Evolutionary conservation across 306 rosid species (phyloP).

Genomic region (Fragaria vesca): DNA sequence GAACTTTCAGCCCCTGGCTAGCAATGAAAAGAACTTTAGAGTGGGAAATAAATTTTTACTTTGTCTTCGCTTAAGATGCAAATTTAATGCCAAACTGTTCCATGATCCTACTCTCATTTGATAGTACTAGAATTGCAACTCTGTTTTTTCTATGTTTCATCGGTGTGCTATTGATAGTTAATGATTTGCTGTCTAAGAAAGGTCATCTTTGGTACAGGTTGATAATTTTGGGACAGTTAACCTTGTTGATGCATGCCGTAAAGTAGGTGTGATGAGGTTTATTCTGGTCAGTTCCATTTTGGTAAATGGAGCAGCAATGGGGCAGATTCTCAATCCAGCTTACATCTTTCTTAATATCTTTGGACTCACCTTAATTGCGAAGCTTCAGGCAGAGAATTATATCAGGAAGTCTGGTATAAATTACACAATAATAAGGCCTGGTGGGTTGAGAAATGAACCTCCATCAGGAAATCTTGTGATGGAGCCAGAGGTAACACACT

Average conservation of each 20-base stretch:
- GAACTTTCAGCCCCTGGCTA: not conserved
- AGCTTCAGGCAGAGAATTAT: slow-evolving; percentile 81
- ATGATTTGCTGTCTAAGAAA: slow-evolving; percentile 2
- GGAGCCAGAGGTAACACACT: slow-evolving; percentile 79
- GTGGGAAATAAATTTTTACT: not conserved
- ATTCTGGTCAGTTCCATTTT: slow-evolving; percentile 89
- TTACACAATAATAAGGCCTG: slow-evolving; percentile 95
- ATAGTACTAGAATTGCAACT: not conserved
- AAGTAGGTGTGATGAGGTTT: slow-evolving; percentile 69
- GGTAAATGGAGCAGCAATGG: slow-evolving; percentile 97
- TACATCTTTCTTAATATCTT: slow-evolving; percentile 86
- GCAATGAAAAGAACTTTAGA: not conserved
- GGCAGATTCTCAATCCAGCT: slow-evolving; percentile 87
- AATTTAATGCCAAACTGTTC: not conserved
- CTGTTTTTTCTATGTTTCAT: not conserved
- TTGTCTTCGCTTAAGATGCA: not conserved
- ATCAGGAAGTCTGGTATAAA: slow-evolving; percentile 86
- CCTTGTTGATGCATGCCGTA: slow-evolving; percentile 92
- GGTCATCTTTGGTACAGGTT: slow-evolving; percentile 50
- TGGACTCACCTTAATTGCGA: slow-evolving; percentile 89
- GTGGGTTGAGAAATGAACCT: slow-evolving; percentile 88
- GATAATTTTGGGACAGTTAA: slow-evolving; percentile 88
- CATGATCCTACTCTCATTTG: not conserved
- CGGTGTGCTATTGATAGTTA: not conserved
- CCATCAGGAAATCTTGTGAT: slow-evolving; percentile 82